Evolutionary conservation across 176 grass and related monocot genomes (phyloP).

Genomic region (Musa acuminata): DNA sequence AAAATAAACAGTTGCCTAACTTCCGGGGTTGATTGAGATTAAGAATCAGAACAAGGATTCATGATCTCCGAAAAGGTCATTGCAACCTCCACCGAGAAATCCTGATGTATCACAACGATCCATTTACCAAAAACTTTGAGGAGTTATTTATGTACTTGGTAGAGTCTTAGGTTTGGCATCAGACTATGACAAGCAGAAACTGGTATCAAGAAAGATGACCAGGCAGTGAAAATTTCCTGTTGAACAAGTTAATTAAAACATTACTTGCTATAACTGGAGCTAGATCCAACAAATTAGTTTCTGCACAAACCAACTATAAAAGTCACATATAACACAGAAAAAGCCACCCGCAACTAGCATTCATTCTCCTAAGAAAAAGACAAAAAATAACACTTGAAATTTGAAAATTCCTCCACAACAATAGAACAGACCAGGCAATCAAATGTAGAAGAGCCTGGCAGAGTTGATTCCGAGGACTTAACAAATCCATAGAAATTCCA

Average conservation of each 20-base stretch:
- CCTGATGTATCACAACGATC: constrained; percentile 48
- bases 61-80: not conserved
- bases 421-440: not conserved
- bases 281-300: not conserved
- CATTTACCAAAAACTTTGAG: not conserved
- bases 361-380: not conserved
- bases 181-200: not conserved
- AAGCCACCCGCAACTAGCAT: not conserved
- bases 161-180: not conserved
- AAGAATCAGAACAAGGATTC: not conserved
- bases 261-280: not conserved
- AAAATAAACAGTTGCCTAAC: constrained; percentile 1
- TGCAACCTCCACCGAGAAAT: constrained; percentile 79
- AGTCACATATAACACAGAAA: not conserved
- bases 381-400: not conserved
- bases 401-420: not conserved
- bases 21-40: not conserved
- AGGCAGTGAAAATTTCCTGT: not conserved
- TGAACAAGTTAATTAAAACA: not conserved
- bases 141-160: not conserved
- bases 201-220: not conserved
- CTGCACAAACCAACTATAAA: not conserved
- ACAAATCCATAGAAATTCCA: not conserved
- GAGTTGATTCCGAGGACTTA: not conserved
- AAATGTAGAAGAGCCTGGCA: not conserved